Percentiles rank a stretch among this genome's conserved stretches.
Evolutionary conservation across 768 basidiomycete species (phyloP).

Genomic region (Gelatoporia subvermispora): DNA sequence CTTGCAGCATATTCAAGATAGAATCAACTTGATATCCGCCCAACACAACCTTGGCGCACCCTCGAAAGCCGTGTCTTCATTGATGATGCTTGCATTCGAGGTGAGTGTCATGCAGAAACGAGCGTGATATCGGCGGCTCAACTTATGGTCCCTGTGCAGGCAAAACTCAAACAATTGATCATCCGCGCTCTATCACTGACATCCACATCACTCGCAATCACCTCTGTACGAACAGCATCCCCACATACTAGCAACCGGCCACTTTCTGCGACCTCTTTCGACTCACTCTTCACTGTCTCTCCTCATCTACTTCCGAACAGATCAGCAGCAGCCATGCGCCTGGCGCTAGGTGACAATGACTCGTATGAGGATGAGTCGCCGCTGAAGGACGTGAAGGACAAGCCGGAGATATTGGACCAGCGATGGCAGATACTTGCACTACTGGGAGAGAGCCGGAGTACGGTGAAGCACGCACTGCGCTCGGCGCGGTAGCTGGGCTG

Average conservation of each 20-base stretch:
- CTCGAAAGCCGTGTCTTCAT: conserved; percentile 54
- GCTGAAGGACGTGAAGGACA: conserved; percentile 40
- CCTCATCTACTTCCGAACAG: conserved; percentile 76
- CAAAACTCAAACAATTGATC: conserved; percentile 79
- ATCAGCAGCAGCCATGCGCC: conserved; percentile 71
- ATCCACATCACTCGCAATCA: conserved; percentile 68
- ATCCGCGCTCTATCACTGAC: conserved; percentile 76
- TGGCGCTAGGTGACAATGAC: conserved; percentile 54
- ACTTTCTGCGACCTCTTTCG: conserved; percentile 66
- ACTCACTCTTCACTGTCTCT: conserved; percentile 71
- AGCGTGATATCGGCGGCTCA: neutral
- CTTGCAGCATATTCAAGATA: conserved; percentile 70
- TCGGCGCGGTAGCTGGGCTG: conserved; percentile 24
- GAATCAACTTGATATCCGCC: conserved; percentile 76
- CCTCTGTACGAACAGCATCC: conserved; percentile 62
- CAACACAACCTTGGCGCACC: conserved; percentile 67
- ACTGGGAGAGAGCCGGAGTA: conserved; percentile 67
- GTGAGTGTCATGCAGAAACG: conserved; percentile 31
- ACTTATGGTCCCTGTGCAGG: conserved; percentile 36
- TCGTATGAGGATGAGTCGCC: conserved; percentile 48
- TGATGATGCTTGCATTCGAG: conserved; percentile 78
- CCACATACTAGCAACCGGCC: conserved; percentile 34
- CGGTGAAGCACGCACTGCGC: conserved; percentile 56
- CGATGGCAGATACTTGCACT: conserved; percentile 77
- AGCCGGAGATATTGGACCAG: conserved; percentile 55